Evolutionary conservation across 2,329 filamentous ascomycete species (phyloP), one percentile per base, ranked within the genome.

Genomic region (Penicillium verrucosum): DNA sequence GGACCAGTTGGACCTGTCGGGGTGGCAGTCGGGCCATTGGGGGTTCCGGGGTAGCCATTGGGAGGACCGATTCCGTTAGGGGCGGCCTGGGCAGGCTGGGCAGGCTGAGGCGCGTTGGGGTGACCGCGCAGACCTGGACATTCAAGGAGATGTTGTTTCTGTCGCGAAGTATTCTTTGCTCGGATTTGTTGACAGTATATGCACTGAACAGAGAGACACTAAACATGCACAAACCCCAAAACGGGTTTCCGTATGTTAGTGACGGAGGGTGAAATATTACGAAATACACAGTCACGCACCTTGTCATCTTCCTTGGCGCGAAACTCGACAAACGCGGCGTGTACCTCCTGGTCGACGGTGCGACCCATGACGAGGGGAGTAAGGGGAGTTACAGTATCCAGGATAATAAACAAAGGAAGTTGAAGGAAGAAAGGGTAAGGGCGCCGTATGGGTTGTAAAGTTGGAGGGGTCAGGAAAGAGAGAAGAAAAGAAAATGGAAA

Each of bases 161-260:
- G 78, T 59, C 78, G 77, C 58, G 77, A 79, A 54, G 78, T 81
- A 63, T 81, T 81, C 72, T 81, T 81, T 67, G 78, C 78, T 59
- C 78, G 76, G 56, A 80, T 80, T 68, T 80, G 78, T 65, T 80
- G 78, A 60, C 78, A 81, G 65, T 81, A 80, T 70, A 80, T 80
- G 68, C 78, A 81, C 71, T 80, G 78, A 23, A 80, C 78, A 43
- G 78, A 80, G 59, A 80, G 77, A 69, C 78, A 81, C 75, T 81
- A 65, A 48, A 65, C 49, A 52, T 42, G 49, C 49, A 48, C 30
- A 61, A 59, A 34, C 60, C 54, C 51, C 61, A 60, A 59, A 62
- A 59, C 60, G 54, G 63, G 60, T 58, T 60, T 60, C 58, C 48
- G 64, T 66, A 65, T 67, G 72, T 74, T 69, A 74, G 73, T 73